Conservation (phyloP, 1,139 yeast genomes). For the Yamadazyma blattariae region DNA sequence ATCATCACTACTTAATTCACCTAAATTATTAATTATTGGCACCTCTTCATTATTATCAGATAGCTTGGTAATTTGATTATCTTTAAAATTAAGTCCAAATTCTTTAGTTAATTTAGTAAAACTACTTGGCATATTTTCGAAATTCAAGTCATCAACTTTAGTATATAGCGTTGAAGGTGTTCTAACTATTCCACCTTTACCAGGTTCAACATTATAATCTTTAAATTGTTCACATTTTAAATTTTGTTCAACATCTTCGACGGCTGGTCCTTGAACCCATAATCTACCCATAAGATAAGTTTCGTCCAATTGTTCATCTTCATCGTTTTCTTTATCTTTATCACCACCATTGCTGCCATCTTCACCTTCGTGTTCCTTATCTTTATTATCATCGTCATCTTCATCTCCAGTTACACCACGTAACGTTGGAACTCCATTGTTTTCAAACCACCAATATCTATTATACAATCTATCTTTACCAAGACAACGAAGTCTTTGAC, state of each 20-base stretch:
- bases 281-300: slow-evolving; percentile 82
- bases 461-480: slow-evolving; percentile 86
- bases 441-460: slow-evolving; percentile 95
- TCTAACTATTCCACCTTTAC: not conserved
- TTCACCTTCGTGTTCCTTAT: slow-evolving; percentile 36
- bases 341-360: slow-evolving; percentile 36
- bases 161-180: slow-evolving; percentile 7
- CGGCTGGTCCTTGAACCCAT: slow-evolving; percentile 92
- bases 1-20: slow-evolving; percentile 30
- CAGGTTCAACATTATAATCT: slow-evolving; percentile 6
- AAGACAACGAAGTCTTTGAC: slow-evolving; percentile 71
- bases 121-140: slow-evolving; percentile 14
- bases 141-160: slow-evolving; percentile 16
- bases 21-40: slow-evolving; percentile 39
- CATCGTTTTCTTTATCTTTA: slow-evolving; percentile 36
- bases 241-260: slow-evolving; percentile 49
- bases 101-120: slow-evolving; percentile 20
- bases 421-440: slow-evolving; percentile 71
- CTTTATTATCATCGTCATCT: slow-evolving; percentile 36
- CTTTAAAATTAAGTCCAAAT: slow-evolving; percentile 18
- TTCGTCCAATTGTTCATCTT: slow-evolving; percentile 46
- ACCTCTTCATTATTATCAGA: slow-evolving; percentile 4
- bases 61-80: slow-evolving; percentile 14
- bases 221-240: slow-evolving; percentile 10
- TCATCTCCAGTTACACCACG: slow-evolving; percentile 38